A percentile compares a stretch with the other conserved stretches of the same genome.
phyloP scores from a whole-genome alignment of 306 rosid species.

The Clitoria ternatea region DNA sequence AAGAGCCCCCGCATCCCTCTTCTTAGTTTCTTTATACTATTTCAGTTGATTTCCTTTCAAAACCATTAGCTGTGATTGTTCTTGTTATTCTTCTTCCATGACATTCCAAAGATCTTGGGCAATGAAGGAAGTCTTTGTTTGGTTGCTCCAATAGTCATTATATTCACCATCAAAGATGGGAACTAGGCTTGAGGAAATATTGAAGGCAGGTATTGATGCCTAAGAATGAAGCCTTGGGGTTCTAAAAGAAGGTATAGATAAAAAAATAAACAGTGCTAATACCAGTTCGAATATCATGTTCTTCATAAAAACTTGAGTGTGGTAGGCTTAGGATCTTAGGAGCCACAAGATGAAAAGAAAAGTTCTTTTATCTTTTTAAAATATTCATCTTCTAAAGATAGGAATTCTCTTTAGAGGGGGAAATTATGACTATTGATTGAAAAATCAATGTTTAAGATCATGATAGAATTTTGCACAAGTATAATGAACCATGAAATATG shows the following conservation, averaged over 20 bases:
- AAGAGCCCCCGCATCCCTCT: neutral
- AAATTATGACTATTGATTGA: neutral
- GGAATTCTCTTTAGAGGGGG: neutral
- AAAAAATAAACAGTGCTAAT: neutral
- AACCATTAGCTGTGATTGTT: neutral
- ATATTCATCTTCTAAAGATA: neutral
- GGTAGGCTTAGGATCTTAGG: neutral
- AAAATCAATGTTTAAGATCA: neutral
- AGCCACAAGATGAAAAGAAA: neutral
- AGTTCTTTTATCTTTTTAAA: neutral
- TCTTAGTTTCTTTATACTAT: neutral
- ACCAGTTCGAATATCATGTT: too few relatives aligned
- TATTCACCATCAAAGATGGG: neutral
- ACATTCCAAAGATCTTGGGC: neutral
- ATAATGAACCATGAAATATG: neutral
- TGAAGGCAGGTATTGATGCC: neutral
- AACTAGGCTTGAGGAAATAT: neutral
- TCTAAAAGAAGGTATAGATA: neutral
- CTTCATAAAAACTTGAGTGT: neutral
- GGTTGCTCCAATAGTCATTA: neutral
- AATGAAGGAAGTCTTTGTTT: neutral
- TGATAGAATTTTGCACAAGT: neutral
- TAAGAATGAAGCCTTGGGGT: neutral
- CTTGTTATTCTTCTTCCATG: neutral
- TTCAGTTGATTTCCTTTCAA: neutral